Evolutionary conservation across 352 stramenopile species (phyloP), one percentile per base, ranked within the genome.

Genomic region (Pythium utonaiense): DNA sequence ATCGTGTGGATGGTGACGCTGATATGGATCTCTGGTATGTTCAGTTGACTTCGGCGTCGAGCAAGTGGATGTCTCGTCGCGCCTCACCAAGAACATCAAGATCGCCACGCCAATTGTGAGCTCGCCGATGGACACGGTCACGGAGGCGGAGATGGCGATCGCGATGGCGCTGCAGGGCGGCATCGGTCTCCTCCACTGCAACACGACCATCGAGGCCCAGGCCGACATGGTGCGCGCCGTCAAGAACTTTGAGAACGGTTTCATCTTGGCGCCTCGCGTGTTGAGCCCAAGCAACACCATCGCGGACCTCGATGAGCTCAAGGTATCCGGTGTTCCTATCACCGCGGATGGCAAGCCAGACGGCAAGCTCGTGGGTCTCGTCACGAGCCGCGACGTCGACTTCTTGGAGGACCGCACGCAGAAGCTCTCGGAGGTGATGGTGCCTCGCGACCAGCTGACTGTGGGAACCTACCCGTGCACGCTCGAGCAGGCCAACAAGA

Each of bases 81-180:
- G 69, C 9, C 51, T 94, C 47, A 89, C 91, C 33, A 90, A 82
- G 69, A 98, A 96, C 67, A 99, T 99, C 69, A 86, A 67, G 33
- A 69, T 99, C 50, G 90, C 96, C 42, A 69, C 83, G 44, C 96
- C 96, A 13, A 95, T 99, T 53, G 93, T 99, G 34, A 98, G 91
- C 19, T 99, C 95, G 47, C 97, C 97, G 2, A 99, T 99, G 97
- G 97, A 99, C 81, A 99, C 97, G 19, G 97, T 99, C 33, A 99
- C 97, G 21, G 97, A 99, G 71, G 78, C 93, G 34, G 86, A 92
- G 55, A 99, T 99, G 97, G 97, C 97, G 22, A 99, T 99, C 58
- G 86, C 87, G 22, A 99, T 99, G 80, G 97, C 97, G 16, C 78
- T 99, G 17, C 95, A 99, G 67, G 97, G 97, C 17, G 92, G 96